Base-by-base conservation (phyloP, 345 rosid genomes). In the Angophora floribunda region DNA sequence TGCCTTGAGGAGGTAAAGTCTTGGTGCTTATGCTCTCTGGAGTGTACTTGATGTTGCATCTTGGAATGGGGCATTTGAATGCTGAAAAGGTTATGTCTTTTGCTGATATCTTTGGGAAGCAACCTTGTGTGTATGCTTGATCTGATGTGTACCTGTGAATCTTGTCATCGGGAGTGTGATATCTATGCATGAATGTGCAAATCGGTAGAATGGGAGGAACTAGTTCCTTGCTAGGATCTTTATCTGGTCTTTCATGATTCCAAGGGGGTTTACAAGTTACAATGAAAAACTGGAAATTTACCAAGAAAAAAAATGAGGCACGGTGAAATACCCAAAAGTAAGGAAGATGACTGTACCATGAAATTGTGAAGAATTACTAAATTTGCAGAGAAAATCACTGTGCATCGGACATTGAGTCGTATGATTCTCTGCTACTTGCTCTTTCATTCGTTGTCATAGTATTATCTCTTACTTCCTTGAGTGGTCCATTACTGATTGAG, bases 1-100 rank as follows among this genome's bases (percentile, higher is more conserved):
- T 97, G 91, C 90, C 93, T 96, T 70, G 90, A 90, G 22, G 92
- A 95, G 97, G 97, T 95, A n/a, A 50, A 86, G 21, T 47, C 86
- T 24, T 9, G 45, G 55, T 16, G 21, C 17, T 70, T 75, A 0
- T 50, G 49, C 61, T 36, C 50, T 70, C 21, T 75, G 82, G 47
- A 9, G 49, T 11, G 82, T 19, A 5, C 26, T 63, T 51, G 14
- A 16, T 57, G 49, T 22, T 75, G 36, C 32, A 5, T 61, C 32
- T 61, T 61, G 70, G 7, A 13, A n/a, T n/a, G 51, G 70, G 8
- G 16, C 16, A 61, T 28, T 13, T 5, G 32, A 28, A 61, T 24
- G 26, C n/a, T 10, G 79, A 15, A 16, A 9, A 28, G 21, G 63
- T 75, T 19, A 3, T 75, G 49, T 7, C 28, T 6, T 75, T 70